A percentile compares a stretch with the other conserved stretches of the same genome.
Conservation (phyloP, 441 rosid species). For the Hypseocharis bilobata region DNA sequence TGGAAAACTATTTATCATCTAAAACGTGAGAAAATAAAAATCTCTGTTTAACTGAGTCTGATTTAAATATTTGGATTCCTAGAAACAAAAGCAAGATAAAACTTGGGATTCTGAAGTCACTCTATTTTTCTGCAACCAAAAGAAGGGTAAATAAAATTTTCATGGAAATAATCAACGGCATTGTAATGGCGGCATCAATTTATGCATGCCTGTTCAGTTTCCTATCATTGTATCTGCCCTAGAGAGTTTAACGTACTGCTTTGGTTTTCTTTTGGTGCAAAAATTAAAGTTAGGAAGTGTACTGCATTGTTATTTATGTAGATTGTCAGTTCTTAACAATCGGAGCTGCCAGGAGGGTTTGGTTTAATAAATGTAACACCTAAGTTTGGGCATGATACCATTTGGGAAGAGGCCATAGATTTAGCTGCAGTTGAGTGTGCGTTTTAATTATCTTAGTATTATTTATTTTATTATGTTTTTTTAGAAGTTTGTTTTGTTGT, state of each 20-base stretch:
- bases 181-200: background rate
- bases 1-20: background rate
- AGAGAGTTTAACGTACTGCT: background rate
- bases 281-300: background rate
- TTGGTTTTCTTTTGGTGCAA: background rate
- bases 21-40: background rate
- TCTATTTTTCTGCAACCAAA: background rate
- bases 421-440: background rate
- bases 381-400: background rate
- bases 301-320: background rate
- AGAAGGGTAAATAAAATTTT: background rate
- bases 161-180: background rate
- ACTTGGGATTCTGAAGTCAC: background rate
- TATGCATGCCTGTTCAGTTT: background rate
- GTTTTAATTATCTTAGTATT: too few species aligned
- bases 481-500: background rate
- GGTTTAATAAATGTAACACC: background rate
- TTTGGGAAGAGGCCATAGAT: background rate
- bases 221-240: background rate
- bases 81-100: background rate
- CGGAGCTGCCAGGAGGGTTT: background rate
- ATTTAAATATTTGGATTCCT: background rate
- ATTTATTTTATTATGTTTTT: too few species aligned
- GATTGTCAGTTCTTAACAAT: background rate
- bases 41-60: background rate